Base-by-base conservation (phyloP, 345 rosid species). In the Iberis pinnata region DNA sequence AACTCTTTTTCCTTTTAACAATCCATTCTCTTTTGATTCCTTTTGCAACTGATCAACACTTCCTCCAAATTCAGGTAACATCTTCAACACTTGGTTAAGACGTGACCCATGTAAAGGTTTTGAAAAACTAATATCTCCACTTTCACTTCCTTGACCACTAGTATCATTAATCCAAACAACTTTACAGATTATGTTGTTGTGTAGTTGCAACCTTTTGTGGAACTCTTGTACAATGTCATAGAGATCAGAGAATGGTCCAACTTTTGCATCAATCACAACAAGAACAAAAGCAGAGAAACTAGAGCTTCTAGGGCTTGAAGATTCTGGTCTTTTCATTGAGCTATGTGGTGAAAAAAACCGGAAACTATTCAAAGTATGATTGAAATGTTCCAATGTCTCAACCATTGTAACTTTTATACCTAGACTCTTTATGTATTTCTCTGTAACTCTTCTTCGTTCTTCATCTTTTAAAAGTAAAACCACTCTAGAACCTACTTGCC, bases 21-120 rank as follows among this genome's bases (percentile, higher is more conserved):
- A 70, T n/a, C 47, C 56, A 17, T 37, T 46, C 9, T 8, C 16
- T 4, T 41, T 12, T 49, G 78, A 42, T 53, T 54, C 70, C 9
- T 49, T 70, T 41, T 64, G 54, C 14, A 46, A 26, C 44, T n/a
- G n/a, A n/a, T 47, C 71, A 10, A 31, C 38, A 22, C 17, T 32
- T 25, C 73, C 81, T 18, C 80, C 76, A 16, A 78, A 80, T 62
- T 84, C 95, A 0, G 95, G 95, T 6, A 84, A 68, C 63, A 76
- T 73, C 43, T 66, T 78, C 29, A 82, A 50, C 14, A 72, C 76
- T 22, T 18, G 41, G 43, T 46, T 47, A 41, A 90, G 72, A 12
- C 83, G 83, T 3, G 87, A 70, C 26, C 98, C 98, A 13, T 90
- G 96, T 43, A 89, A 79, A 8, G 96, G 92, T 46, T 76, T 76